Evolutionary conservation across 495 filamentous ascomycete species (phyloP).

Genomic region (Neurospora tetrasperma): DNA sequence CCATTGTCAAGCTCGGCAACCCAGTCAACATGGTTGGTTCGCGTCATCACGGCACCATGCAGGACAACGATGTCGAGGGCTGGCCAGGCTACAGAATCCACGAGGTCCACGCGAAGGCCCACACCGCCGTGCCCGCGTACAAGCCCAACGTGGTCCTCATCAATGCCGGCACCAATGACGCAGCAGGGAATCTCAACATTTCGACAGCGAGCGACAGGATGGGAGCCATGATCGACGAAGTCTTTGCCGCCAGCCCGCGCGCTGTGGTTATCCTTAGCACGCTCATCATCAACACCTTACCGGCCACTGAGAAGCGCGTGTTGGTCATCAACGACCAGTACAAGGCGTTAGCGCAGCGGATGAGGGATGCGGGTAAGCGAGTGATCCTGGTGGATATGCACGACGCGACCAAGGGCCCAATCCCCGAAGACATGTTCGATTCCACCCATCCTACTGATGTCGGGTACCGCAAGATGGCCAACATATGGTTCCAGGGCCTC

Average conservation of each 20-base stretch:
- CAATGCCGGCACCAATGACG: constrained; percentile 42
- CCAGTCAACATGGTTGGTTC: constrained; percentile 44
- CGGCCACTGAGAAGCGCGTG: constrained; percentile 18
- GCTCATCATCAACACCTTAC: constrained; percentile 29
- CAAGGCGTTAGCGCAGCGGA: constrained; percentile 19
- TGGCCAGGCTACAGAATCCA: constrained; percentile 38
- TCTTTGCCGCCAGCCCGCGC: constrained; percentile 29
- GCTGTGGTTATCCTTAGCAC: constrained; percentile 42
- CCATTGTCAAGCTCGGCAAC: constrained; percentile 20
- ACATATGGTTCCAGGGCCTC: constrained; percentile 39
- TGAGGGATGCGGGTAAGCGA: constrained; percentile 18
- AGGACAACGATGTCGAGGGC: constrained; percentile 44
- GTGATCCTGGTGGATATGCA: constrained; percentile 44
- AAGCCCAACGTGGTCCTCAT: constrained; percentile 43
- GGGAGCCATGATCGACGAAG: constrained; percentile 26
- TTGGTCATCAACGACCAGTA: constrained; percentile 31
- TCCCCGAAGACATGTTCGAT: constrained; percentile 30
- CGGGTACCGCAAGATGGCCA: constrained; percentile 45
- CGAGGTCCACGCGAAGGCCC: constrained; percentile 29
- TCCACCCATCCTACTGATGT: constrained; percentile 39
- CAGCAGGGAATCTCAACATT: constrained; percentile 17
- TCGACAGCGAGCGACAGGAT: constrained; percentile 21
- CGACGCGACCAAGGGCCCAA: constrained; percentile 18
- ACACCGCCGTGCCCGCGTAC: constrained; percentile 15
- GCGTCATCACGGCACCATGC: constrained; percentile 35